Percentiles rank a stretch among this genome's conserved stretches.
Conservation (phyloP, 192 early-diverging fungal genomes). For the Umbelopsis ramanniana region DNA sequence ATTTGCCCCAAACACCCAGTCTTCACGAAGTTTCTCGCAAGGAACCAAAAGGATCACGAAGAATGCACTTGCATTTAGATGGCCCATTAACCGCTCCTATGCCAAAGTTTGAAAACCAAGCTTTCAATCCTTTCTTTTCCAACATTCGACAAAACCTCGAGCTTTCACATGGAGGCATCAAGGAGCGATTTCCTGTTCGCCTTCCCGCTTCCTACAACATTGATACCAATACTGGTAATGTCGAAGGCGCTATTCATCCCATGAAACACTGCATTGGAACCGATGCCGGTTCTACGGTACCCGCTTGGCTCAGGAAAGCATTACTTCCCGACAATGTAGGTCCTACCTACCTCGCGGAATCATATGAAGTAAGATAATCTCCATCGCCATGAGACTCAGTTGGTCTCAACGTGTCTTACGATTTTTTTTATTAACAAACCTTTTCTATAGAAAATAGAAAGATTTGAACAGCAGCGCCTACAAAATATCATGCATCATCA, state of each 20-base stretch:
- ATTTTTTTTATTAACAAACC: too few relatives aligned
- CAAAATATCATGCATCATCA: conserved; percentile 71
- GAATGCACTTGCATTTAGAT: background rate
- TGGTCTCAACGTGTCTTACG: background rate
- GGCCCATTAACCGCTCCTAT: conserved; percentile 58
- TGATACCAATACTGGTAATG: conserved; percentile 26
- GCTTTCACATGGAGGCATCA: conserved; percentile 53
- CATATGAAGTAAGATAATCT: conserved; percentile 32
- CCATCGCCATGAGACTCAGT: background rate
- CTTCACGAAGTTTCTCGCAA: conserved; percentile 5
- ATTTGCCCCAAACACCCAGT: background rate
- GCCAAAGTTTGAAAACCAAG: conserved; percentile 58
- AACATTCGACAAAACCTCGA: conserved; percentile 68
- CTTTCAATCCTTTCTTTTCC: conserved; percentile 64
- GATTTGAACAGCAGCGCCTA: conserved; percentile 69
- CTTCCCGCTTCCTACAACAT: conserved; percentile 46
- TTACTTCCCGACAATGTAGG: conserved; percentile 23
- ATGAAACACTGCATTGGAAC: conserved; percentile 4
- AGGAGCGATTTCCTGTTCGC: conserved; percentile 57
- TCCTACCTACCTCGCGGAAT: conserved; percentile 30
- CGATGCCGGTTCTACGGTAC: conserved; percentile 6
- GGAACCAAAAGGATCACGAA: background rate
- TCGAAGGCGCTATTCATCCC: background rate
- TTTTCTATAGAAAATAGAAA: conserved; percentile 67
- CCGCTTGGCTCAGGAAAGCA: conserved; percentile 28